Percentiles rank a stretch among this genome's conserved stretches.
Conservation (phyloP, 164 flowering plant species). For the Tetrastigma voinierianum region DNA sequence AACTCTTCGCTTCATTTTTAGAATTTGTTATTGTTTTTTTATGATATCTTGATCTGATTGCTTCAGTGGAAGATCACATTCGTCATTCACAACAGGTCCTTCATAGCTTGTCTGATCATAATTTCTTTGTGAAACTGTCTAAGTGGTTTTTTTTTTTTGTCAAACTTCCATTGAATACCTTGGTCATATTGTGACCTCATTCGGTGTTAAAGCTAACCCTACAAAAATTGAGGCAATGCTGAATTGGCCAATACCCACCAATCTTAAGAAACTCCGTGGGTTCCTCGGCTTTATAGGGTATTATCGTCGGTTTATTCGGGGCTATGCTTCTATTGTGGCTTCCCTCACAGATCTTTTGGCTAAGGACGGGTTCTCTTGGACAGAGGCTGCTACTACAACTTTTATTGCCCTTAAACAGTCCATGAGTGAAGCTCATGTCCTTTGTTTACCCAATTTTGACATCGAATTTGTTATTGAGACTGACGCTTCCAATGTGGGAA, state of each 20-base stretch:
- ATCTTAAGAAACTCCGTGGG: slow-evolving; percentile 3
- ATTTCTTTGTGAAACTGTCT: not conserved
- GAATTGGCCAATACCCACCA: slow-evolving; percentile 5
- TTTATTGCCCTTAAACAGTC: not conserved
- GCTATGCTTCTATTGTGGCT: not conserved
- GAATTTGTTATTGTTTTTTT: too few species aligned
- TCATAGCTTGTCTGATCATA: too few species aligned
- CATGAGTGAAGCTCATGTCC: not conserved
- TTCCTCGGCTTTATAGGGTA: slow-evolving; percentile 17
- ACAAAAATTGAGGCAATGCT: not conserved
- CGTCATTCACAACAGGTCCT: too few species aligned
- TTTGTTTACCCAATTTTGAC: slow-evolving; percentile 1
- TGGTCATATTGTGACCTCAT: not conserved
- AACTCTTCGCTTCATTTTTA: too few species aligned
- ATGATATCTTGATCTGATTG: too few species aligned
- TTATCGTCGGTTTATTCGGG: slow-evolving; percentile 5
- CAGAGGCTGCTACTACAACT: not conserved
- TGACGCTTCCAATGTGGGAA: not conserved
- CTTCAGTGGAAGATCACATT: too few species aligned
- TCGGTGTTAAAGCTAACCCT: not conserved
- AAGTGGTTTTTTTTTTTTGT: slow-evolving; percentile 7
- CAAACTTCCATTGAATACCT: not conserved
- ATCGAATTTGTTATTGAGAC: not conserved
- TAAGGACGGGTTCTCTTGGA: not conserved
- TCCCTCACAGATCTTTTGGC: slow-evolving; percentile 10